Evolutionary conservation across 23 red algal genomes (phyloP), one percentile per base, ranked within the genome.

Genomic region (Gracilariopsis chorda): DNA sequence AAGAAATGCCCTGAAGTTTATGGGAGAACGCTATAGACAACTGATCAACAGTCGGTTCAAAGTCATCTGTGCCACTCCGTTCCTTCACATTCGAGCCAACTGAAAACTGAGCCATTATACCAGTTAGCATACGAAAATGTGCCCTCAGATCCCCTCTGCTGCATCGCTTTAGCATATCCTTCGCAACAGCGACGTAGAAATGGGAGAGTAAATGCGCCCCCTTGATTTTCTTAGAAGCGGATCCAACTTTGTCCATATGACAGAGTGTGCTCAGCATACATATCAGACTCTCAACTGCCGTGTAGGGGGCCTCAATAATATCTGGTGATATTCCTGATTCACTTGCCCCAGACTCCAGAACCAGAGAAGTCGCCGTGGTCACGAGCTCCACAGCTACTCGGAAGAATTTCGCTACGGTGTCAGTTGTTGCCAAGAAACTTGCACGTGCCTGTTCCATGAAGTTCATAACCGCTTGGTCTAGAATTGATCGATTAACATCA

Each of bases 71-170:
- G 19, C 8, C 62, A 81, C 6, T 70, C 14, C 45, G 39, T 28
- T 84, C 81, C 34, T 34, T 30, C 11, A 20, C 9, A 43, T 48
- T 29, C 35, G 63, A 21, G 25, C 47, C 70, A 34, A 48, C 72
- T 75, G 77, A 82, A 44, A 94, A 80, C 32, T 96, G 74, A 33
- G 79, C 48, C 34, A 96, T 83, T 36, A 96, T 29, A 16, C 58
- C 77, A 27, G 86, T 70, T 4, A 96, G 62, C 25, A 96, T 39
- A 42, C 94, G 57, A 56, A 92, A 96, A 77, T 92, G 89, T 17
- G 87, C 80, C 3, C 94, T 29, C 4, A 88, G 63, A 49, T 91
- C 88, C 44, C 52, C 88, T 49, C 63, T 60, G 17, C 32, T 41
- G 5, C 28, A 45, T 24, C 57, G 45, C 9, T 82, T 52, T 29